Conservation (phyloP, 2,329 filamentous ascomycete species). For the Cladosporium phlei region DNA sequence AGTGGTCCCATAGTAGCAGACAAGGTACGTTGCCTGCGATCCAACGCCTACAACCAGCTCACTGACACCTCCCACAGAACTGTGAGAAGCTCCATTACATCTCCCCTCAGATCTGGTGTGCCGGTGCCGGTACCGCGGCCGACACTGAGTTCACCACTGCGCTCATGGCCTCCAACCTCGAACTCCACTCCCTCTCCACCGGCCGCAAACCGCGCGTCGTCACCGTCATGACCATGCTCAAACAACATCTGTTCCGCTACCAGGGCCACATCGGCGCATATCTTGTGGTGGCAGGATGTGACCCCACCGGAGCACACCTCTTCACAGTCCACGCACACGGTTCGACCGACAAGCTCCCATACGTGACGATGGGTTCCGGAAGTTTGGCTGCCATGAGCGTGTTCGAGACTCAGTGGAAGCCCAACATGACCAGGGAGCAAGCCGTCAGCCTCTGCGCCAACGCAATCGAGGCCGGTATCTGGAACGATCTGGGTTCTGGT, state of each 20-base stretch:
- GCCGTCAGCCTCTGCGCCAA: slow-evolving; percentile 79
- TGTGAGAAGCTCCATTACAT: slow-evolving; percentile 99
- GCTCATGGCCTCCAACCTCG: slow-evolving; percentile 96
- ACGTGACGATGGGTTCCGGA: slow-evolving; percentile 98
- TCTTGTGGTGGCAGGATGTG: slow-evolving; percentile 92
- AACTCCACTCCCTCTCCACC: slow-evolving; percentile 93
- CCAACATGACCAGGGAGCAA: slow-evolving; percentile 67
- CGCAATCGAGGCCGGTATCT: slow-evolving; percentile 94
- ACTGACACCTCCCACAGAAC: slow-evolving; percentile 53
- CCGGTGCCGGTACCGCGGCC: slow-evolving; percentile 92
- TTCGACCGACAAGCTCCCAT: slow-evolving; percentile 95
- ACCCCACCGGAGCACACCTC: slow-evolving; percentile 89
- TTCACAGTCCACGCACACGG: slow-evolving; percentile 99
- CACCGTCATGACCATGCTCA: slow-evolving; percentile 98
- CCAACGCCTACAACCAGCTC: not conserved
- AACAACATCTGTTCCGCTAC: slow-evolving; percentile 98
- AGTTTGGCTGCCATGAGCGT: slow-evolving; percentile 96
- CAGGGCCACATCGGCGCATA: slow-evolving; percentile 98
- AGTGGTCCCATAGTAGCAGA: slow-evolving; percentile 97
- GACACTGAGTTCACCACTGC: slow-evolving; percentile 99
- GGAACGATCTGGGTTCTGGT: slow-evolving; percentile 94
- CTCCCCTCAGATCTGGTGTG: slow-evolving; percentile 97
- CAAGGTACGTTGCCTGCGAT: slow-evolving; percentile 57
- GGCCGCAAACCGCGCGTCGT: slow-evolving; percentile 95
- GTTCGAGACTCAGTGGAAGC: slow-evolving; percentile 94